Percentiles rank a stretch among this genome's conserved stretches.
Conservation (phyloP, 129 eudicot species). For the Pseudognaphalium luteoalbum region DNA sequence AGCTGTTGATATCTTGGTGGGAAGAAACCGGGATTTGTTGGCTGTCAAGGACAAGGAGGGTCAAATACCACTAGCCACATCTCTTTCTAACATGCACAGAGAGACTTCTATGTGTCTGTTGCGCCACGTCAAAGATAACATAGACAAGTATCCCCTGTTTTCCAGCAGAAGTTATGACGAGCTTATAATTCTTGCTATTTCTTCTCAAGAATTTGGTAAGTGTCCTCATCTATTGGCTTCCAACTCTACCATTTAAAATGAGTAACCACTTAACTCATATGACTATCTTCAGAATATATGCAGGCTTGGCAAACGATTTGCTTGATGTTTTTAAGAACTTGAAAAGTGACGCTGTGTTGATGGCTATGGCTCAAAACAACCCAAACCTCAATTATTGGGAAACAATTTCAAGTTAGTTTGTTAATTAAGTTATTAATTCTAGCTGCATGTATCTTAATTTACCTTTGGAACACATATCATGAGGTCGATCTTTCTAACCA, state of each 20-base stretch:
- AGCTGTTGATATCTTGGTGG: conserved; percentile 21
- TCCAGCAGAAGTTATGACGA: background rate
- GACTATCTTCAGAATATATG: background rate
- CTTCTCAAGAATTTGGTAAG: conserved; percentile 11
- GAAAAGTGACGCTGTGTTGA: background rate
- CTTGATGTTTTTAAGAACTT: background rate
- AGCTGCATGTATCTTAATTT: background rate
- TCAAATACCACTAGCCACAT: background rate
- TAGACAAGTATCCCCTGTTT: background rate
- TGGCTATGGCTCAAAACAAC: background rate
- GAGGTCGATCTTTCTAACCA: background rate
- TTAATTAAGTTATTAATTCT: background rate
- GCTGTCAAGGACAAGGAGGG: background rate
- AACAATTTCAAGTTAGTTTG: background rate
- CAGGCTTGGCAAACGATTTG: background rate
- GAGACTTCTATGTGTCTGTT: background rate
- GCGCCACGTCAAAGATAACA: background rate
- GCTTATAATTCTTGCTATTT: conserved; percentile 10
- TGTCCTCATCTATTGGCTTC: background rate
- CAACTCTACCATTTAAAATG: background rate
- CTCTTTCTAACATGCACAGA: conserved; percentile 7
- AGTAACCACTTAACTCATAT: background rate
- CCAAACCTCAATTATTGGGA: background rate
- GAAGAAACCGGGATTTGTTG: background rate
- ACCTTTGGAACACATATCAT: background rate